phyloP scores from a whole-genome alignment of 495 filamentous ascomycete genomes.

The Xylaria nigripes region DNA sequence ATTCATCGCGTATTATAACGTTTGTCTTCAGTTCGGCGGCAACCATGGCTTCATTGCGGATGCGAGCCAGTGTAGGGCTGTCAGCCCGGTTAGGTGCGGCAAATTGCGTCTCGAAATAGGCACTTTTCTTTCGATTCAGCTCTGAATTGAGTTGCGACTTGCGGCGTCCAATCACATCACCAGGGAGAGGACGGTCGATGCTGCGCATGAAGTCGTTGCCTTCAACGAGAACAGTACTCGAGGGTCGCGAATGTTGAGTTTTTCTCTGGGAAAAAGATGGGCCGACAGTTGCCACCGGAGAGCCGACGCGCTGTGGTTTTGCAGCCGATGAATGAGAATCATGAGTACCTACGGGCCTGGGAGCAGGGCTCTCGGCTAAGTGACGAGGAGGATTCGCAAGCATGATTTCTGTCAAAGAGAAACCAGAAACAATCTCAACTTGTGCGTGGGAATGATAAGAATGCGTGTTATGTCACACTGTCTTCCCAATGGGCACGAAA shows the following conservation, averaged over 20 bases:
- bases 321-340: background rate
- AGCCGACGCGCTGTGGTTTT: background rate
- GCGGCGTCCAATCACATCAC: constrained; percentile 25
- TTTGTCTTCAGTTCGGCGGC: constrained; percentile 81
- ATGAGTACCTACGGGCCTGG: background rate
- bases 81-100: constrained; percentile 21
- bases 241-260: constrained; percentile 28
- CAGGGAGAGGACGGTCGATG: constrained; percentile 30
- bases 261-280: constrained; percentile 37
- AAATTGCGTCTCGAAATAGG: constrained; percentile 43
- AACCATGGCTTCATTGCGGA: constrained; percentile 60
- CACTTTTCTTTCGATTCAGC: constrained; percentile 33
- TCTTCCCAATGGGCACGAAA: background rate
- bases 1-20: constrained; percentile 43
- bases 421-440: background rate
- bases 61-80: constrained; percentile 45
- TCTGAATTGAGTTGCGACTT: constrained; percentile 27
- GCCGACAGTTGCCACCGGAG: background rate
- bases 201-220: constrained; percentile 30
- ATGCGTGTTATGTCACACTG: background rate
- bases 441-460: background rate
- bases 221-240: constrained; percentile 33
- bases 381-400: background rate
- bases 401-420: background rate
- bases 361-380: background rate